Conservation (phyloP, 495 filamentous ascomycete species). For the Trypethelium eluteriae region DNA sequence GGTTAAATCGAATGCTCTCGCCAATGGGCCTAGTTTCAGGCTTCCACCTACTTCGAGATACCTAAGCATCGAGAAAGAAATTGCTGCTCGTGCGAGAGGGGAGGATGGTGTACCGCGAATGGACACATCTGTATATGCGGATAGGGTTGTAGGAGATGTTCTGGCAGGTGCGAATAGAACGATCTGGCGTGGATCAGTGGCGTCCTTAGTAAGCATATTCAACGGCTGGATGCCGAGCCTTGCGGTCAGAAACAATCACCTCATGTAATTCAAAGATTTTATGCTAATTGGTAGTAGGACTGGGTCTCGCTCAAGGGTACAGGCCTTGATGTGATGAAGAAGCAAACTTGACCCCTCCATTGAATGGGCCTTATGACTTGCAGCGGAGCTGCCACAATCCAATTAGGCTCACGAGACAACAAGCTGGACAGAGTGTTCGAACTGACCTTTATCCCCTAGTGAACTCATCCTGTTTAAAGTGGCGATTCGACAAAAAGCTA, state of each 20-base stretch:
- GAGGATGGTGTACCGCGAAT: not conserved
- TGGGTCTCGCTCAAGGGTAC: not conserved
- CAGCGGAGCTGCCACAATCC: no score
- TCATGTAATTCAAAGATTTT: not conserved
- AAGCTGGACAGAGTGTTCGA: no score
- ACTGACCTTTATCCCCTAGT: no score
- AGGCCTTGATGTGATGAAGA: not conserved
- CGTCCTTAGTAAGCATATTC: not conserved
- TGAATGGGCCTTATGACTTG: no score
- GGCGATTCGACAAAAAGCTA: not conserved
- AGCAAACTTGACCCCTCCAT: no score
- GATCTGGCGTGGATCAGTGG: not conserved
- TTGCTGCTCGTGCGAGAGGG: slow-evolving; percentile 4
- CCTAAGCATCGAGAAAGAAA: slow-evolving; percentile 24
- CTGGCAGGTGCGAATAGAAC: not conserved
- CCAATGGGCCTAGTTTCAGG: not conserved
- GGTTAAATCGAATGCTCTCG: slow-evolving; percentile 26
- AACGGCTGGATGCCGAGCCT: not conserved
- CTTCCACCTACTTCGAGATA: slow-evolving; percentile 16
- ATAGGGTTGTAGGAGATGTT: not conserved
- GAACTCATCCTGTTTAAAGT: not conserved
- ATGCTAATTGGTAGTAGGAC: not conserved
- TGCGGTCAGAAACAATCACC: not conserved
- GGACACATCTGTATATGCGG: not conserved
- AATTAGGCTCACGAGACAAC: no score